A percentile compares a stretch with the other conserved stretches of the same genome.
Evolutionary conservation across 352 stramenopile genomes (phyloP).

Genomic region (Peronospora farinosa): DNA sequence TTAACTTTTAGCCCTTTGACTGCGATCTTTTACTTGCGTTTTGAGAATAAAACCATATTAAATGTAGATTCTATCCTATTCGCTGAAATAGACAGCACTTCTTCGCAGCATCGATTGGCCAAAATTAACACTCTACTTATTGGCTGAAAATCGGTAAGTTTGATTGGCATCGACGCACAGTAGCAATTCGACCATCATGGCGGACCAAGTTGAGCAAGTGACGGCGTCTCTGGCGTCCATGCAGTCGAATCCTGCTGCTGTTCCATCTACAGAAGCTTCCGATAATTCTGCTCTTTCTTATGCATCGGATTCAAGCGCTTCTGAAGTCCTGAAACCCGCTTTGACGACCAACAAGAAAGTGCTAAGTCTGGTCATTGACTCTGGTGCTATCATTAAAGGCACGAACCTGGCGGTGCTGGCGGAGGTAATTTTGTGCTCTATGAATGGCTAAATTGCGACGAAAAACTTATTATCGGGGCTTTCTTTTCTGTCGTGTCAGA

Average conservation of each 20-base stretch:
- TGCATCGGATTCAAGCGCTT: slow-evolving; percentile 7
- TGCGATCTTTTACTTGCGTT: slow-evolving; percentile 44
- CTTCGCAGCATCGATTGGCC: background rate
- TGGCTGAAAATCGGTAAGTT: slow-evolving; percentile 13
- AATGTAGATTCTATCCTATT: slow-evolving; percentile 5
- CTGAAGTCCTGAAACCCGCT: background rate
- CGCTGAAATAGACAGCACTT: slow-evolving; percentile 6
- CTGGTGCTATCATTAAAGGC: slow-evolving; percentile 84
- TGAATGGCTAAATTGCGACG: background rate
- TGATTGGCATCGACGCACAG: slow-evolving; percentile 35
- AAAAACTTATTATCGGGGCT: slow-evolving; percentile 10
- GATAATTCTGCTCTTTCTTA: slow-evolving; percentile 2
- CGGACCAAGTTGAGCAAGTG: slow-evolving; percentile 23
- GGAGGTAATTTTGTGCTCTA: slow-evolving; percentile 40
- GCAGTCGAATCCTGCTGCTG: slow-evolving; percentile 10
- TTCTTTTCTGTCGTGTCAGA: slow-evolving; percentile 24
- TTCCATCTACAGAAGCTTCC: background rate
- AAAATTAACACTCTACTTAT: background rate
- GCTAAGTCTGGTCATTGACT: slow-evolving; percentile 76
- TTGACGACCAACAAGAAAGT: slow-evolving; percentile 53
- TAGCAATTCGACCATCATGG: slow-evolving; percentile 17
- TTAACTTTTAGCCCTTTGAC: slow-evolving; percentile 7
- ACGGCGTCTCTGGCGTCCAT: slow-evolving; percentile 15
- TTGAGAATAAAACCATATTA: no score
- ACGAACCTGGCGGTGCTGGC: slow-evolving; percentile 67